Evolutionary conservation across 352 stramenopile species (phyloP), one percentile per base, ranked within the genome.

Genomic region (Globisporangium acanthophoron): DNA sequence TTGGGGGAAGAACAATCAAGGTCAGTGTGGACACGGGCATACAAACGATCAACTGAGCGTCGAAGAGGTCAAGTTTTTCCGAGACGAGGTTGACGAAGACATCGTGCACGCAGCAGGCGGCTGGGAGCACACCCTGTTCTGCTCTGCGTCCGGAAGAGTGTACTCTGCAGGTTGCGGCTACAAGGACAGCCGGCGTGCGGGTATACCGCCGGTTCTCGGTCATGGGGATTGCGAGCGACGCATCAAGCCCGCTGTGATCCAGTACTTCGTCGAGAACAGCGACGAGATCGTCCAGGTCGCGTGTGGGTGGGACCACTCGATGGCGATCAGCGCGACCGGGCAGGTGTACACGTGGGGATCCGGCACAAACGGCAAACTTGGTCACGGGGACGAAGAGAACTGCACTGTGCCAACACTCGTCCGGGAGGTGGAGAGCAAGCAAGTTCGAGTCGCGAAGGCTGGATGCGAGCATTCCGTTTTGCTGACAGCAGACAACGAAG

Each of bases 1-100:
- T 3, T 95, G 85, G 85, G 85, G 85, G 11, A 92, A 93, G 54
- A 95, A 95, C 48, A 93, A 93, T 37, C 85, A 95, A 52, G 85
- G 85, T 0, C 85, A 95, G 58, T 93, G 81, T 27, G 85, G 85
- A 0, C 82, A 88, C 61, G 85, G 80, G 0, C 79, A 91, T 51
- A 88, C 78, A 0, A 88, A 88, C 41, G 85, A 94, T 52, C 77
- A 90, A 39, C 72, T 76, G 53, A 76, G 47, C 0, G 67, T 84
- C 20, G 67, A 80, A 33, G 71, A 88, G 52, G 69, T 94, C 45
- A 55, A 59, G 33, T 77, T 65, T 48, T 94, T 92, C 45, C 58
- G 47, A 21, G 71, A 80, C 11, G 76, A 79, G 52, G 59, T 71
- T 9, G 73, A 72, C 39, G 74, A 88, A 52, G 65, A 58, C 7